phyloP scores from a whole-genome alignment of 2,329 filamentous ascomycete species.

The Aspergillus nomiae region DNA sequence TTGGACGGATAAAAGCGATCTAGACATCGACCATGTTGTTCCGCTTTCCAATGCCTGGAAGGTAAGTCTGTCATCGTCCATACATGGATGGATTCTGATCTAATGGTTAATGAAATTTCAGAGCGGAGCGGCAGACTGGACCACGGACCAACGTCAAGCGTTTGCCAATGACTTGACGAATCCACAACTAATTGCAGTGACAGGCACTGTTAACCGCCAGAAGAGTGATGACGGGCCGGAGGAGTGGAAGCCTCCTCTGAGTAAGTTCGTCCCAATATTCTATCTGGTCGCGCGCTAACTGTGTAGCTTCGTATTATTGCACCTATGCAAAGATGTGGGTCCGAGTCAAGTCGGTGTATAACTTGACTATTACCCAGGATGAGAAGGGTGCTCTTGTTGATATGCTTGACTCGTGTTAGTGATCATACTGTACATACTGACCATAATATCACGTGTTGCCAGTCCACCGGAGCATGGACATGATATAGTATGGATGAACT shows the following conservation, averaged over 20 bases:
- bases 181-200: slow-evolving; percentile 79
- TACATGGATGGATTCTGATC: too few relatives aligned
- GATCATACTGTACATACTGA: neutral
- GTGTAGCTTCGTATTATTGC: slow-evolving; percentile 66
- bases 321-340: slow-evolving; percentile 77
- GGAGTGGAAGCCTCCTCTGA: slow-evolving; percentile 71
- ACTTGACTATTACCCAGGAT: slow-evolving; percentile 66
- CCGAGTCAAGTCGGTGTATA: slow-evolving; percentile 73
- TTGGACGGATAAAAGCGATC: slow-evolving; percentile 67
- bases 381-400: slow-evolving; percentile 69
- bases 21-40: slow-evolving; percentile 85
- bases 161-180: slow-evolving; percentile 78
- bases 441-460: neutral
- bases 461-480: neutral
- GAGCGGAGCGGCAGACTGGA: slow-evolving; percentile 71
- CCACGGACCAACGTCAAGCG: slow-evolving; percentile 62
- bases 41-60: slow-evolving; percentile 81
- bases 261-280: slow-evolving; percentile 37
- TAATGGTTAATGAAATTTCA: slow-evolving; percentile 2
- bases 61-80: slow-evolving; percentile 38
- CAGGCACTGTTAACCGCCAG: slow-evolving; percentile 70
- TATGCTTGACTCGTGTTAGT: slow-evolving; percentile 67
- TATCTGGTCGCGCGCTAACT: slow-evolving; percentile 13
- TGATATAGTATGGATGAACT: neutral
- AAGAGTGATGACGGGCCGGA: slow-evolving; percentile 78